These are phyloP conservation scores for Stylosanthes scabra DNA, from an alignment of 331 rosid genomes.

Conservation along the genomic window DNA sequence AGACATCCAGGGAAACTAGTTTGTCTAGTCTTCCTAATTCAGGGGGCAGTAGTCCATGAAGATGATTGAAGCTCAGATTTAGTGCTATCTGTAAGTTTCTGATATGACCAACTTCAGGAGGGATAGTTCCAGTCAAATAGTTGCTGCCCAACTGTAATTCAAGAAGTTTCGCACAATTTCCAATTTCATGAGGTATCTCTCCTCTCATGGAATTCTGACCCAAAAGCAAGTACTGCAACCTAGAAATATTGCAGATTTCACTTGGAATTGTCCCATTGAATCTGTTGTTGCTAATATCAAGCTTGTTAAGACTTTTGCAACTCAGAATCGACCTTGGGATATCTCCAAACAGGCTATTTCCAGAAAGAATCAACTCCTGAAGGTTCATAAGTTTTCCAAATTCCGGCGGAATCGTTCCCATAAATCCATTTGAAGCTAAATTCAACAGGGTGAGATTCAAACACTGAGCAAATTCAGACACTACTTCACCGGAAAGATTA, in stretches of 20 bases:
- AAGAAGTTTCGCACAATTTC: conserved; percentile 86
- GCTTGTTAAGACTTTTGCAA: conserved; percentile 92
- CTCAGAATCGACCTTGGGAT: conserved; percentile 75
- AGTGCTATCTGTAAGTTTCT: conserved; percentile 96
- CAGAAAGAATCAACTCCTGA: conserved; percentile 93
- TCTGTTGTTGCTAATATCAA: conserved; percentile 89
- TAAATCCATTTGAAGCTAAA: conserved; percentile 91
- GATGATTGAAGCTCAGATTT: conserved; percentile 93
- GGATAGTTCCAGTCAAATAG: conserved; percentile 83
- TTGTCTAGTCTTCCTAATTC: conserved; percentile 96
- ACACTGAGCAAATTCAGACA: conserved; percentile 71
- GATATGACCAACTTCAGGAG: conserved; percentile 92
- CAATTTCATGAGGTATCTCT: conserved; percentile 92
- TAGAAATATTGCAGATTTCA: conserved; percentile 83
- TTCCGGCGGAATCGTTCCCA: conserved; percentile 77
- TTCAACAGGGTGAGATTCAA: conserved; percentile 91
- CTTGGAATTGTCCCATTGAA: conserved; percentile 88
- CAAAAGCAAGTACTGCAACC: conserved; percentile 90
- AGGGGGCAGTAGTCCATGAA: conserved; percentile 76
- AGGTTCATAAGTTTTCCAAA: conserved; percentile 84
- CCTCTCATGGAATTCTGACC: conserved; percentile 88
- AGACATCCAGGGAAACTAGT: conserved; percentile 92
- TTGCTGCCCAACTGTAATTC: conserved; percentile 88
- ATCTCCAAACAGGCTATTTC: conserved; percentile 79
- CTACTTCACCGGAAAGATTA: conserved; percentile 82